Percentiles rank a stretch among this genome's conserved stretches.
These are phyloP conservation scores for Oryza rufipogon DNA, from an alignment of 176 grass and related monocot species.

Conservation along the genomic window DNA sequence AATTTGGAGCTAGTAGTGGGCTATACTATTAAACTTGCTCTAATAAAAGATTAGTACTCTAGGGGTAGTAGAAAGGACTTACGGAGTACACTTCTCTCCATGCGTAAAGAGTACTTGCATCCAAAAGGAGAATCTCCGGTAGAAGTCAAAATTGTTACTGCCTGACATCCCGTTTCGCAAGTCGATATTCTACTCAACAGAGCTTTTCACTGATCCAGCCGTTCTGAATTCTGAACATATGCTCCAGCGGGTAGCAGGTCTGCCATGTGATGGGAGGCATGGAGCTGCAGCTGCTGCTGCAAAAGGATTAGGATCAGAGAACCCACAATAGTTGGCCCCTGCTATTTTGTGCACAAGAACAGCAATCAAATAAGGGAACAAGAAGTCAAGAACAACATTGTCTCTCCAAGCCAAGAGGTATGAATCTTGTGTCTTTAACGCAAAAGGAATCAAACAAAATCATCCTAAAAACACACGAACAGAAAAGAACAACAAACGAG, in stretches of 20 bases:
- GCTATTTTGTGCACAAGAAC: conserved; percentile 44
- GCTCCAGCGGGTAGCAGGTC: conserved; percentile 35
- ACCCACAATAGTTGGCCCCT: conserved; percentile 39
- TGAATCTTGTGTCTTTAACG: conserved; percentile 22
- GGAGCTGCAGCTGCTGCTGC: conserved; percentile 23
- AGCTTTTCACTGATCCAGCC: conserved; percentile 41
- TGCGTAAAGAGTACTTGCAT: not conserved
- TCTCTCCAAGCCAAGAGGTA: conserved; percentile 28
- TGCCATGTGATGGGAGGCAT: conserved; percentile 45
- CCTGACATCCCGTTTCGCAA: conserved; percentile 40
- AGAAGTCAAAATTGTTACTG: conserved; percentile 48
- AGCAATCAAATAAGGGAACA: conserved; percentile 27
- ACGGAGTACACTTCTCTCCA: not conserved
- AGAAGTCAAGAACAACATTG: not conserved
- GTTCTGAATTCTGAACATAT: conserved; percentile 43
- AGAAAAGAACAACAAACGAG: conserved; percentile 23
- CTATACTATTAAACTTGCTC: too few relatives aligned
- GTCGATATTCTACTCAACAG: conserved; percentile 38
- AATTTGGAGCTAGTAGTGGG: too few relatives aligned
- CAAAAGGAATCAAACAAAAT: not conserved
- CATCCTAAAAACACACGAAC: not conserved
- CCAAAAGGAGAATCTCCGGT: not conserved
- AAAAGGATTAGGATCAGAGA: conserved; percentile 37
- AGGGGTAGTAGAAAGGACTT: not conserved
- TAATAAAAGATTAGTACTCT: not conserved